phyloP scores from a whole-genome alignment of 176 grass and related monocot species.

The Hordeum vulgare region DNA sequence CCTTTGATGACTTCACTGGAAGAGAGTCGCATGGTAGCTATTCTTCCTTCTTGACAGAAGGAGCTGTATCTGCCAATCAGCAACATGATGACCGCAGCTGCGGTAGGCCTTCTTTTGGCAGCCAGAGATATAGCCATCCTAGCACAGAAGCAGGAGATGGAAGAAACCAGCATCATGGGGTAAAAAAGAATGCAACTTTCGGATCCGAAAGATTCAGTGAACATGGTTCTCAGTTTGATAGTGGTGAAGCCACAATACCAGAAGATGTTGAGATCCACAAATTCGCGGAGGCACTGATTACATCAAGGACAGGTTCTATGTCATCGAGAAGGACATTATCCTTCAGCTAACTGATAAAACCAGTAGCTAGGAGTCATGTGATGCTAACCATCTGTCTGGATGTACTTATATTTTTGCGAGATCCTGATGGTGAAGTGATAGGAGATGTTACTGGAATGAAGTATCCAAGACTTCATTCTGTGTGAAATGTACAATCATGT shows the following conservation, averaged over 20 bases:
- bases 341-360: conserved; percentile 27
- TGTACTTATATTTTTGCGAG: conserved; percentile 44
- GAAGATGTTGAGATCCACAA: conserved; percentile 50
- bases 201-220: conserved; percentile 18
- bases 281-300: conserved; percentile 44
- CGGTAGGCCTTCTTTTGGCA: conserved; percentile 25
- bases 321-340: conserved; percentile 37
- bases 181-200: conserved; percentile 14
- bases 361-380: conserved; percentile 30
- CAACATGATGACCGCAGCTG: not conserved
- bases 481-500: conserved; percentile 32
- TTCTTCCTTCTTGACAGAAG: conserved; percentile 52
- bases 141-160: conserved; percentile 17
- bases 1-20: conserved; percentile 48
- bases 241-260: conserved; percentile 4
- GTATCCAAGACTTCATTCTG: conserved; percentile 14
- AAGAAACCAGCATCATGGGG: conserved; percentile 20
- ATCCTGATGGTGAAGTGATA: conserved; percentile 29
- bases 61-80: not conserved
- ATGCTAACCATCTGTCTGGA: conserved; percentile 15
- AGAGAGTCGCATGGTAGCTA: conserved; percentile 54
- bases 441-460: conserved; percentile 20
- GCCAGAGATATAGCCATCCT: conserved; percentile 12
- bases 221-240: conserved; percentile 17
- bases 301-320: conserved; percentile 26